Base-by-base conservation (phyloP, 2,329 filamentous ascomycete genomes). In the Paecilomyces sp. region DNA sequence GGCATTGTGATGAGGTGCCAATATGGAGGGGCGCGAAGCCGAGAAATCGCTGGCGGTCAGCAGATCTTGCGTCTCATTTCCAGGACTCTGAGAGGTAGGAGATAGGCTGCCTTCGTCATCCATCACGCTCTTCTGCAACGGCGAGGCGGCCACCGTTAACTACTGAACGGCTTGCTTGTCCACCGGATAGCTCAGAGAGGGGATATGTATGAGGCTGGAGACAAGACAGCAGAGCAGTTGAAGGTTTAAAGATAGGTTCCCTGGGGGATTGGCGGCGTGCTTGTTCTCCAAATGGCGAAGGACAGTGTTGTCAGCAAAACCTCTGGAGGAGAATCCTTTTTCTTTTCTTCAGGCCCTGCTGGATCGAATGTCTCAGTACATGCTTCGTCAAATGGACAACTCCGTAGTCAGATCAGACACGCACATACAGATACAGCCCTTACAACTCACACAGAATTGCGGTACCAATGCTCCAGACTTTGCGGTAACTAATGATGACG, bases 21-120 rank as follows among this genome's bases (percentile, higher is more conserved):
- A 63, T 58, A 61, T 59, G 31, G 63, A 59, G 36, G 64, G 59
- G 31, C 62, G 61, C 9, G 63, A 62, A 50, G 66, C 58, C 52
- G 65, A 63, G 24, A 62, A 61, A 24, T 64, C 57, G 24, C 57
- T 58, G n/a, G 63, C 58, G 11, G 65, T 59, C 5, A 63, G 53
- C 34, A 58, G 15, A 56, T 66, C 60, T 55, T 59, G 57, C n/a
- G 57, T 12, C 18, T 25, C 24, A 60, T 53, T 55, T 11, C 33
- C 41, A 30, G 6, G 24, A 24, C 8, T 47, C 34, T 18, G 47
- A 13, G 54, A 56, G 25, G 13, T 15, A 31, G 41, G 18, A 55
- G 54, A 33, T 15, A 58, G 56, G 47, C 61, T 61, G 7, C 51
- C 53, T 18, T 25, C 50, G 28, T 63, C 61, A 33, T 63, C 61